Percentiles rank a stretch among this genome's conserved stretches.
Conservation (phyloP, 2,329 filamentous ascomycete genomes). For the Thelonectria blattea region DNA sequence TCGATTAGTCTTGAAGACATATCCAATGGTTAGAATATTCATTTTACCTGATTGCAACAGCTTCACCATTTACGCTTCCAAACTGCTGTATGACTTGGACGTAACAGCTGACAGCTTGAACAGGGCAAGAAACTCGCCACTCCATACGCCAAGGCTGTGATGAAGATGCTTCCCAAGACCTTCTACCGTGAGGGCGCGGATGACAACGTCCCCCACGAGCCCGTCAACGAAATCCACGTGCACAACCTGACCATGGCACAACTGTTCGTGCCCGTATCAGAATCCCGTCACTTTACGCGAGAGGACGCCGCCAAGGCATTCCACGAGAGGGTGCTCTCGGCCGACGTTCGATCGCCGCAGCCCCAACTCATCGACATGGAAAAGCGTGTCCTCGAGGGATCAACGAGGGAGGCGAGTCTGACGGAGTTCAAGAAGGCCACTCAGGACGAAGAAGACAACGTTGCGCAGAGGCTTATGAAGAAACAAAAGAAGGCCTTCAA, state of each 20-base stretch:
- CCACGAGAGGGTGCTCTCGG: slow-evolving; percentile 63
- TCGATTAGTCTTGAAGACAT: slow-evolving; percentile 99
- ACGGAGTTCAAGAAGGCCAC: slow-evolving; percentile 50
- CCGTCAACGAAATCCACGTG: slow-evolving; percentile 69
- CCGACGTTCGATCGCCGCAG: slow-evolving; percentile 67
- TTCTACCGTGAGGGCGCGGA: slow-evolving; percentile 55
- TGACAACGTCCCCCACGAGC: slow-evolving; percentile 58
- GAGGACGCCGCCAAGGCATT: slow-evolving; percentile 71
- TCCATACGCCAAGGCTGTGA: slow-evolving; percentile 77
- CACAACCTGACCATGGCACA: slow-evolving; percentile 67
- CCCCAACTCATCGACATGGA: slow-evolving; percentile 66
- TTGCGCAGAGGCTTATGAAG: slow-evolving; percentile 43
- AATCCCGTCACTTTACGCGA: slow-evolving; percentile 68
- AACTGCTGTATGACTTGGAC: background rate
- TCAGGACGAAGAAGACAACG: slow-evolving; percentile 50
- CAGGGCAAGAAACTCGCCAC: slow-evolving; percentile 79
- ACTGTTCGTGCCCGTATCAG: slow-evolving; percentile 68
- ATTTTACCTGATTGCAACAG: slow-evolving; percentile 35
- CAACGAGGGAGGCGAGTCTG: slow-evolving; percentile 45
- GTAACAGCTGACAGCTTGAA: slow-evolving; percentile 33
- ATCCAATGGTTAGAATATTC: slow-evolving; percentile 74
- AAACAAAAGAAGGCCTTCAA: slow-evolving; percentile 46
- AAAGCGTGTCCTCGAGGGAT: slow-evolving; percentile 50
- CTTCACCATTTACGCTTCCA: slow-evolving; percentile 13
- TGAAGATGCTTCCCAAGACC: slow-evolving; percentile 81